Evolutionary conservation across 2,329 filamentous ascomycete genomes (phyloP), one percentile per base, ranked within the genome.

Genomic region (Exophiala sp.): DNA sequence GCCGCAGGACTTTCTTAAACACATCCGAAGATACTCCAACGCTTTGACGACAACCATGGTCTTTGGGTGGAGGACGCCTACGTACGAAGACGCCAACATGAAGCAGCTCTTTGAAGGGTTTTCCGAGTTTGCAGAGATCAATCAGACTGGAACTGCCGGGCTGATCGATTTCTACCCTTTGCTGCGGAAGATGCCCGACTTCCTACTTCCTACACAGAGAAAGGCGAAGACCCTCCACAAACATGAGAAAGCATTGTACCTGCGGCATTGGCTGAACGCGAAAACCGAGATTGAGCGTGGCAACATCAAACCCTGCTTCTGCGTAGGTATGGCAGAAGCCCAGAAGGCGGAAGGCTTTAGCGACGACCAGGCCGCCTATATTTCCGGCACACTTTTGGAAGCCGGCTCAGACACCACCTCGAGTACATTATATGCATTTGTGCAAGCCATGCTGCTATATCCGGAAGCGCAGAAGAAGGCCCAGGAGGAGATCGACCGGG

Each of bases 31-130:
- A 21, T 79, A 74, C 53, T 69, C 72, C 2, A 72, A 70, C 41
- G 72, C 74, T 1, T 56, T 77, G 5, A 72, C 70, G 0, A 76
- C 73, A 0, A 69, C 70, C 2, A 76, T 77, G 66, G 64, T 73
- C 0, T 77, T 73, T 44, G 74, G 73, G 32, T 35, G 68, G 52
- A 69, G 73, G 10, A 68, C 67, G 1, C 60, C 66, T 0, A 66
- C 59, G 1, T 64, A 70, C 51, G 65, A 73, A 5, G 67, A 76
- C 42, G 61, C 65, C 8, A 66, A 68, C 18, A 61, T 75, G 39
- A 64, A 65, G 53, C 67, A 72, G 48, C 62, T 76, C 2, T 72
- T 71, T 27, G 62, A 69, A 34, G 64, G 68, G 30, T 69, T 72
- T 49, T 64, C 64, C 7, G 65, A 71, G 34, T 73, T 75, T 29